These are phyloP conservation scores for Colletotrichum euphorbiae DNA, from an alignment of 2,329 filamentous ascomycete species.

Conservation along the genomic window DNA sequence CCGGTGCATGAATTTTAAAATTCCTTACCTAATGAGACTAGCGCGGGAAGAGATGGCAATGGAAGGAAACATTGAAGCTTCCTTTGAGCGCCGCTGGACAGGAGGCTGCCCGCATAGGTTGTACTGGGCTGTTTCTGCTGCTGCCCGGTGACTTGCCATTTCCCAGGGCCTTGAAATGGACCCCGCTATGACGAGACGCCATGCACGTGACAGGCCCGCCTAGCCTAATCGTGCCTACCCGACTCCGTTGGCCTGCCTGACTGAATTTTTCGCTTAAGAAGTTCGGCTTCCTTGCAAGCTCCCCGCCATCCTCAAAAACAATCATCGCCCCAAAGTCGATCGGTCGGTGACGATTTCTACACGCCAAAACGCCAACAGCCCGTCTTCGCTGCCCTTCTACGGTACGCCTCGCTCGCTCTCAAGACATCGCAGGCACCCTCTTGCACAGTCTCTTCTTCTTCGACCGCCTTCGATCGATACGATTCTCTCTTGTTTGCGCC, in stretches of 20 bases:
- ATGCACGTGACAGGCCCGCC: slow-evolving; percentile 34
- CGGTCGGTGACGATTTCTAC: slow-evolving; percentile 51
- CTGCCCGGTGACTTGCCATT: too few species aligned
- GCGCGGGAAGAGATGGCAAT: not conserved
- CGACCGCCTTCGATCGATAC: slow-evolving; percentile 15
- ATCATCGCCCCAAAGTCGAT: slow-evolving; percentile 49
- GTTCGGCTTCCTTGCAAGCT: slow-evolving; percentile 50
- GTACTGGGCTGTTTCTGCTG: too few species aligned
- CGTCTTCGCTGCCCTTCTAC: slow-evolving; percentile 16
- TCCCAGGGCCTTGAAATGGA: slow-evolving; percentile 1
- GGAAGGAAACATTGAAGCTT: too few species aligned
- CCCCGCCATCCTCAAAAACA: slow-evolving; percentile 58
- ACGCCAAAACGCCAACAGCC: slow-evolving; percentile 42
- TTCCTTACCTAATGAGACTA: not conserved
- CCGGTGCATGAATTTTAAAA: not conserved
- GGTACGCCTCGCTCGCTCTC: slow-evolving; percentile 1
- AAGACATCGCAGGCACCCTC: slow-evolving; percentile 31
- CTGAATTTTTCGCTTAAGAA: slow-evolving; percentile 57
- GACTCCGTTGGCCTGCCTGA: slow-evolving; percentile 43
- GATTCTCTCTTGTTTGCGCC: slow-evolving; percentile 21
- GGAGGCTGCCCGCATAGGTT: too few species aligned
- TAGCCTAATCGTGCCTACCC: slow-evolving; percentile 39
- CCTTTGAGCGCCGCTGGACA: too few species aligned
- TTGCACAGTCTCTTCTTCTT: slow-evolving; percentile 30
- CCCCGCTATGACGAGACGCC: slow-evolving; percentile 39